Conservation (phyloP, 1,284 basidiomycete species). For the Wallemia mellicola region DNA sequence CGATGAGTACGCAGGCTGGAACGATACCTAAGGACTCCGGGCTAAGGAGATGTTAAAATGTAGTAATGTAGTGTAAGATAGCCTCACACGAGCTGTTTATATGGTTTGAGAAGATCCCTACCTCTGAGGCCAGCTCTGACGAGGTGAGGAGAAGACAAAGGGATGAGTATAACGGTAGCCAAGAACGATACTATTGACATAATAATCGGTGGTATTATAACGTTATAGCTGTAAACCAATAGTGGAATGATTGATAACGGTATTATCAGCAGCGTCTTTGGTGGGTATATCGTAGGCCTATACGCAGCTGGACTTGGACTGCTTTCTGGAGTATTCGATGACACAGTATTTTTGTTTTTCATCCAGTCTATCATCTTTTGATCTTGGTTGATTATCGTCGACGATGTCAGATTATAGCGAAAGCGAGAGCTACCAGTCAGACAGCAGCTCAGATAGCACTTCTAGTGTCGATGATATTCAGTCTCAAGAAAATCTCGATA, state of each 20-base stretch:
- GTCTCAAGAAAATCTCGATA: not conserved
- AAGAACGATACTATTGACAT: not conserved
- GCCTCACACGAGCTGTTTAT: conserved; percentile 35
- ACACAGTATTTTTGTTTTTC: not conserved
- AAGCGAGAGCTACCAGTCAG: not conserved
- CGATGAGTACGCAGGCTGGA: conserved; percentile 62
- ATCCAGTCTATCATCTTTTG: not conserved
- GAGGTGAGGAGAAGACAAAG: conserved; percentile 39
- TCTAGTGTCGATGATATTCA: not conserved
- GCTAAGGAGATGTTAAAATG: conserved; percentile 18
- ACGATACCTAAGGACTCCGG: conserved; percentile 82
- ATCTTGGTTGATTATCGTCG: not conserved
- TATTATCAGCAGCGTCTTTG: not conserved
- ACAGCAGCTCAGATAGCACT: not conserved
- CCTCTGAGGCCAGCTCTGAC: conserved; percentile 46
- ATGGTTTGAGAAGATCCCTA: conserved; percentile 46
- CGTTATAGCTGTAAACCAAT: not conserved
- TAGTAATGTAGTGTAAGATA: not conserved
- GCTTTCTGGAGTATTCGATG: not conserved
- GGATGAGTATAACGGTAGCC: conserved; percentile 33
- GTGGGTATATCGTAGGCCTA: not conserved
- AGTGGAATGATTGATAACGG: not conserved
- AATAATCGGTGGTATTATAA: not conserved
- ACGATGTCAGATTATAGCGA: not conserved
- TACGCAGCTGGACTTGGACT: not conserved